Conservation (phyloP, 768 basidiomycete species). For the Phlebiopsis gigantea region DNA sequence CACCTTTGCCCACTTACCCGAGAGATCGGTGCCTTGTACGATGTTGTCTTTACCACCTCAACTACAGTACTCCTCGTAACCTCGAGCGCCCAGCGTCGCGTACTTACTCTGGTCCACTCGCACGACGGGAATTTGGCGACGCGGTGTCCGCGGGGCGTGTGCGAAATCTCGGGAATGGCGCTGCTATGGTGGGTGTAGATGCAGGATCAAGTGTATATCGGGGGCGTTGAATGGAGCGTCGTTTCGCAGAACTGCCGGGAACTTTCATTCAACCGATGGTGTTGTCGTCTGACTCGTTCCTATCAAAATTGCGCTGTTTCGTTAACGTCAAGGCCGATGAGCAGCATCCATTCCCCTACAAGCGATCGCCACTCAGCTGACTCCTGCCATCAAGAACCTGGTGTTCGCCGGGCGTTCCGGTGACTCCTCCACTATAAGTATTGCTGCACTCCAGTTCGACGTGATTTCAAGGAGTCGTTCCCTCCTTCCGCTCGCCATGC, state of each 20-base stretch:
- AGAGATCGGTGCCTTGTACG: not conserved
- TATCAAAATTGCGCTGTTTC: not conserved
- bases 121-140: too few relatives aligned
- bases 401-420: not conserved
- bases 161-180: too few relatives aligned
- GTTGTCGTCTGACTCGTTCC: not conserved
- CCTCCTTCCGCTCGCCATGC: not conserved
- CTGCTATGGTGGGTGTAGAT: too few relatives aligned
- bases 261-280: not conserved
- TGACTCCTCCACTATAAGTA: not conserved
- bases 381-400: not conserved
- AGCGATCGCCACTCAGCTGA: not conserved
- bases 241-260: too few relatives aligned
- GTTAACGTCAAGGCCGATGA: too few relatives aligned
- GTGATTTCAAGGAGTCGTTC: not conserved
- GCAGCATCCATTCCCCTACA: not conserved
- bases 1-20: not conserved
- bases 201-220: too few relatives aligned
- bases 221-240: too few relatives aligned
- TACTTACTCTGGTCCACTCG: too few relatives aligned
- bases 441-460: not conserved
- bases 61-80: too few relatives aligned
- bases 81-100: too few relatives aligned
- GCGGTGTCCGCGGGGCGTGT: too few relatives aligned
- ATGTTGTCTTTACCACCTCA: too few relatives aligned